phyloP scores from a whole-genome alignment of 73 alveolate species.

The Tetrahymena malaccensis region DNA sequence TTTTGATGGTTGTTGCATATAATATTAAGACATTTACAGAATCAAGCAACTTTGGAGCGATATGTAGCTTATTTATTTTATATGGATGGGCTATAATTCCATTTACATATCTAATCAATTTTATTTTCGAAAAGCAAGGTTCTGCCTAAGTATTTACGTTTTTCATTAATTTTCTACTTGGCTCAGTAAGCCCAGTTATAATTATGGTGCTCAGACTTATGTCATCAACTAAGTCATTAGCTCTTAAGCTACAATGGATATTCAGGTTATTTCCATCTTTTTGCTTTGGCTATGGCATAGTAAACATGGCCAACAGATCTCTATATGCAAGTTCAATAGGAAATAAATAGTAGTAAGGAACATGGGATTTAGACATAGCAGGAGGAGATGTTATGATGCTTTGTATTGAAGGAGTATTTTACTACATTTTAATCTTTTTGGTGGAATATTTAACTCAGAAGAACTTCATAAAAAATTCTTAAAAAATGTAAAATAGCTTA shows the following conservation, averaged over 20 bases:
- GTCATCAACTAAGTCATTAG: constrained; percentile 24
- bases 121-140: constrained; percentile 47
- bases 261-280: constrained; percentile 47
- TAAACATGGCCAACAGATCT: constrained; percentile 17
- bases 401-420: neutral
- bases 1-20: no score
- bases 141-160: constrained; percentile 53
- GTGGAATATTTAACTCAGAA: constrained; percentile 11
- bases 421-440: neutral
- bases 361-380: constrained; percentile 28
- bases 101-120: constrained; percentile 57
- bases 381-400: constrained; percentile 55
- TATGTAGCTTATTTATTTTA: no score
- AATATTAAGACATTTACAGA: no score
- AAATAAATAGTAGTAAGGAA: neutral
- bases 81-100: no score
- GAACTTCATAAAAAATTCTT: neutral
- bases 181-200: constrained; percentile 15
- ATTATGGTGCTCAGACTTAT: neutral
- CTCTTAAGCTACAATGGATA: constrained; percentile 29
- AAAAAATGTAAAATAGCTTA: constrained; percentile 19
- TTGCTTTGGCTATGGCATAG: constrained; percentile 46
- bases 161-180: constrained; percentile 56
- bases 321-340: neutral
- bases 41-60: no score